These are phyloP conservation scores for Psilocybe sp. DNA, from an alignment of 768 basidiomycete species.

Conservation along the genomic window DNA sequence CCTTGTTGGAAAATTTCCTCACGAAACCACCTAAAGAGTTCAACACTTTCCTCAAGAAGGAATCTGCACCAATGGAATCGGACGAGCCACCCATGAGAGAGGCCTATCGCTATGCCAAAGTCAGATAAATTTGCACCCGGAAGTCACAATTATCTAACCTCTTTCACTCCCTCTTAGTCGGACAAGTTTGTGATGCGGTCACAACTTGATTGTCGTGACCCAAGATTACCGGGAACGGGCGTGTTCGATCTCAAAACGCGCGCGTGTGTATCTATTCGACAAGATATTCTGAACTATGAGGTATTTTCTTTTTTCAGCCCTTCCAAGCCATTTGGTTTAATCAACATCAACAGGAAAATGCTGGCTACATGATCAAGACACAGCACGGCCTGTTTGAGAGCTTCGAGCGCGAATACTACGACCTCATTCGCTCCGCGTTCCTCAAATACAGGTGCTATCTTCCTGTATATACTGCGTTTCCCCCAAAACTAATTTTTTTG, in stretches of 20 bases:
- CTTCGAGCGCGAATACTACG: conserved; percentile 94
- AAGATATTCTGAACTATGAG: conserved; percentile 82
- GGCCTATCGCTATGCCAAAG: conserved; percentile 86
- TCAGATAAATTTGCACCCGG: conserved; percentile 23
- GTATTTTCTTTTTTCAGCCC: conserved; percentile 28
- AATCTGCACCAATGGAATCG: conserved; percentile 19
- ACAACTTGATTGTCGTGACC: conserved; percentile 86
- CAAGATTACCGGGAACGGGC: conserved; percentile 80
- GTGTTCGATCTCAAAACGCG: conserved; percentile 97
- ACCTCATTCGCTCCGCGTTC: conserved; percentile 90
- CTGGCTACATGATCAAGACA: conserved; percentile 70
- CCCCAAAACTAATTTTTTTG: background rate
- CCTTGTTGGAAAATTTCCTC: conserved; percentile 84
- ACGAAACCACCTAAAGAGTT: conserved; percentile 70
- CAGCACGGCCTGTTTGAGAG: conserved; percentile 67
- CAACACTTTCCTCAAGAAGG: conserved; percentile 44
- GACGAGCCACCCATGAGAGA: conserved; percentile 47
- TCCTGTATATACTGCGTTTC: background rate
- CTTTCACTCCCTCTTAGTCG: conserved; percentile 32
- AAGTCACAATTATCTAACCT: background rate
- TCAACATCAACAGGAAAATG: conserved; percentile 56
- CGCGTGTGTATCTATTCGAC: conserved; percentile 77
- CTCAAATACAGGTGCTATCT: conserved; percentile 78
- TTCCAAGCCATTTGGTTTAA: background rate
- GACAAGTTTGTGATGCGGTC: conserved; percentile 85